Base-by-base conservation (phyloP, 345 rosid genomes). In the Bretschneidera sinensis region DNA sequence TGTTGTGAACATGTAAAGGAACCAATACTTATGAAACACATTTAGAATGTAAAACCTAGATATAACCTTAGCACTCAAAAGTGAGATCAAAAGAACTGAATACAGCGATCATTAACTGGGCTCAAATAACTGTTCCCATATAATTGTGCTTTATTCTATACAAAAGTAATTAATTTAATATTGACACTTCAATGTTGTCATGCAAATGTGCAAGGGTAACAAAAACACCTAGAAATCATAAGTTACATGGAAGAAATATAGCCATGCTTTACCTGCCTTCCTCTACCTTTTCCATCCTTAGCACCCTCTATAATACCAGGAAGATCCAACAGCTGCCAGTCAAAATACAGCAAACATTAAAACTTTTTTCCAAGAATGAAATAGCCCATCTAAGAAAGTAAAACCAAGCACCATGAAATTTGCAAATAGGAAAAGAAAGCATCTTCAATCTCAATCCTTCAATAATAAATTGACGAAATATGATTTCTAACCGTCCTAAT, bases 221-320 rank as follows among this genome's bases (percentile, higher is more conserved):
- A 48, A 7, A 54, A 53, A 9, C 47, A 18, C 51, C 17, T 5
- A 61, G 20, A 39, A 51, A 24, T 48, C 17, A 60, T 6, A 18
- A 1, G 39, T 15, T 21, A 50, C 43, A 57, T 54, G 43, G 31
- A 56, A 31, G 53, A n/a, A n/a, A 63, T 21, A 24, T 24, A 20
- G 39, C 17, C 21, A 48, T 21, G 21, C 34, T 56, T 63, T 67
- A 94, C 97, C 95, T 90, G 99, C 60, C 97, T 72, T 48, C 97
- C 99, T 86, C 99, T 82, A 74, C 99, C 96, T 71, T 94, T 94
- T 70, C 99, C 99, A 65, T 94, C 99, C 82, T 94, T 94, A 28
- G 97, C 99, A 76, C 99, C 99, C 81, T 94, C 99, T 55, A 94
- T 94, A 67, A 94, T 94, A 67, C 99, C 97, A 62, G 97, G 97